A percentile compares a stretch with the other conserved stretches of the same genome.
Conservation (phyloP, 495 filamentous ascomycete genomes). For the Talaromyces liani region DNA sequence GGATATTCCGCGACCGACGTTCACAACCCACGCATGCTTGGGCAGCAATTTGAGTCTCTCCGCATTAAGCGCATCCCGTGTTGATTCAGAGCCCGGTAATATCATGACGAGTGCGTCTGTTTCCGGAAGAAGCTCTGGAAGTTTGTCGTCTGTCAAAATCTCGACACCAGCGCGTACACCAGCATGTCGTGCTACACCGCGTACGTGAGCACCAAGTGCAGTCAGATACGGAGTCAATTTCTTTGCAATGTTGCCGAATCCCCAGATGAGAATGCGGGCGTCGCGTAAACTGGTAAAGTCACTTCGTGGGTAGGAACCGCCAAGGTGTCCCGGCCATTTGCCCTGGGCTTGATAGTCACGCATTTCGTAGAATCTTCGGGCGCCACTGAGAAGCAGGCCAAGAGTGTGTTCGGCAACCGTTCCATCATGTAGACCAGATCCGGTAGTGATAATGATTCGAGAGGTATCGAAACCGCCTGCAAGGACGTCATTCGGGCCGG, state of each 20-base stretch:
- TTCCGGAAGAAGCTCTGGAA: constrained; percentile 16
- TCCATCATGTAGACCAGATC: constrained; percentile 52
- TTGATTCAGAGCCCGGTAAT: constrained; percentile 19
- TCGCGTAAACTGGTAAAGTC: constrained; percentile 52
- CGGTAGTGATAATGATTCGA: constrained; percentile 39
- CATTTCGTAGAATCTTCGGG: constrained; percentile 50
- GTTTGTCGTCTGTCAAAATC: constrained; percentile 34
- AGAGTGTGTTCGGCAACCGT: constrained; percentile 55
- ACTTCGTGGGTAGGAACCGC: constrained; percentile 42
- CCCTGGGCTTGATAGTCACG: constrained; percentile 45
- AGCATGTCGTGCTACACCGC: constrained; percentile 17
- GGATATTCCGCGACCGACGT: constrained; percentile 58
- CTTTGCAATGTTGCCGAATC: constrained; percentile 29
- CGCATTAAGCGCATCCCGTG: constrained; percentile 18
- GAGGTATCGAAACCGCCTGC: constrained; percentile 44
- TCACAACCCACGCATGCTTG: constrained; percentile 55
- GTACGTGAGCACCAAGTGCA: constrained; percentile 19
- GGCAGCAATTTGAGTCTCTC: constrained; percentile 34
- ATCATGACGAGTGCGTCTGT: constrained; percentile 27
- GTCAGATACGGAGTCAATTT: constrained; percentile 21
- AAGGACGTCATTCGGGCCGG: constrained; percentile 55
- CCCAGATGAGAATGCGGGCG: constrained; percentile 28
- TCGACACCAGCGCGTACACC: constrained; percentile 27
- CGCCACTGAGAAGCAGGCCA: constrained; percentile 41
- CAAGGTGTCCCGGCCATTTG: constrained; percentile 50